These are phyloP conservation scores for Neurospora tetrasperma DNA, from an alignment of 495 filamentous ascomycete species.

Conservation along the genomic window DNA sequence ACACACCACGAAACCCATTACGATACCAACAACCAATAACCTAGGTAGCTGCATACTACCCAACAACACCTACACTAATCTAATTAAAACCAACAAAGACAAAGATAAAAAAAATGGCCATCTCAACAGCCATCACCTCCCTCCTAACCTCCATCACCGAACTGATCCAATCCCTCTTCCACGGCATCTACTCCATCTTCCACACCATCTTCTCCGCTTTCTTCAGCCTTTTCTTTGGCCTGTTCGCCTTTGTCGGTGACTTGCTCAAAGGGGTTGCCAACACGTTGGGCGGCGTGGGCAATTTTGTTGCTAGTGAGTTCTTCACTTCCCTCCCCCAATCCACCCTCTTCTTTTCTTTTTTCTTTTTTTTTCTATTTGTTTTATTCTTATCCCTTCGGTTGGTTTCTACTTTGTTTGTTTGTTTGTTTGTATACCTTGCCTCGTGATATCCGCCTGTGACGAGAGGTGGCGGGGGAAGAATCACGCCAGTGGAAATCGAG, in stretches of 20 bases:
- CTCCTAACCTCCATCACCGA: slow-evolving; percentile 24
- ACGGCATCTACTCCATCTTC: slow-evolving; percentile 19
- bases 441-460: too few relatives aligned
- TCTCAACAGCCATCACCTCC: slow-evolving; percentile 22
- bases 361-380: too few relatives aligned
- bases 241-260: slow-evolving; percentile 19
- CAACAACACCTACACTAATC: too few relatives aligned
- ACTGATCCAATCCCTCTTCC: slow-evolving; percentile 21
- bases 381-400: too few relatives aligned
- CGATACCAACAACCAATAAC: neutral
- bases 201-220: slow-evolving; percentile 19
- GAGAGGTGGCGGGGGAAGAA: too few relatives aligned
- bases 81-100: neutral
- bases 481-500: too few relatives aligned
- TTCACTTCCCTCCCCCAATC: too few relatives aligned
- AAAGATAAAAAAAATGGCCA: slow-evolving; percentile 16
- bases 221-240: slow-evolving; percentile 16
- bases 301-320: slow-evolving; percentile 23
- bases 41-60: too few relatives aligned
- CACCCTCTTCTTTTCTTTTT: neutral
- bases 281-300: slow-evolving; percentile 21
- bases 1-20: neutral
- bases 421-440: too few relatives aligned
- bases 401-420: too few relatives aligned
- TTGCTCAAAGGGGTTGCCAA: slow-evolving; percentile 22